These are phyloP conservation scores for Penicillium thymicola DNA, from an alignment of 2,329 filamentous ascomycete species.

Conservation along the genomic window DNA sequence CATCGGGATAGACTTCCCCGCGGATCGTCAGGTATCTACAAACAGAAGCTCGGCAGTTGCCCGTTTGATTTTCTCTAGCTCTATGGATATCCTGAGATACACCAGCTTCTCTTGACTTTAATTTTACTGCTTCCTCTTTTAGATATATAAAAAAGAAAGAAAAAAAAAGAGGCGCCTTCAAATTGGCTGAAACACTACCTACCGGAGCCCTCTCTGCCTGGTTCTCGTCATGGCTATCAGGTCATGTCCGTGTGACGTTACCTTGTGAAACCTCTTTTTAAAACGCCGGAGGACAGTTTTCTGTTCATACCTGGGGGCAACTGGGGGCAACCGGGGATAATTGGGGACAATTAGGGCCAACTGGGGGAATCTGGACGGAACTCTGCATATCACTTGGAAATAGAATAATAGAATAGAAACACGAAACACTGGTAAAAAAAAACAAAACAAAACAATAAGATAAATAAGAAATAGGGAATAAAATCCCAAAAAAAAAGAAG, in stretches of 20 bases:
- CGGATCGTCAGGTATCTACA: conserved; percentile 26
- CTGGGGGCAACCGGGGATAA: background rate
- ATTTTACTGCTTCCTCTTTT: background rate
- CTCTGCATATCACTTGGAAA: conserved; percentile 30
- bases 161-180: background rate
- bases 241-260: conserved; percentile 35
- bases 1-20: conserved; percentile 15
- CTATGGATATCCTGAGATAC: background rate
- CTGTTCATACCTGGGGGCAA: background rate
- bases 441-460: conserved; percentile 7
- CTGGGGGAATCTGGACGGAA: conserved; percentile 26
- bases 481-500: conserved; percentile 5
- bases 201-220: conserved; percentile 12
- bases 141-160: background rate
- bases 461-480: conserved; percentile 4
- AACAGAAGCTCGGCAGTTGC: conserved; percentile 31
- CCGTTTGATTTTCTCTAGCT: conserved; percentile 16
- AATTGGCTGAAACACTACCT: conserved; percentile 24
- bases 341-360: background rate
- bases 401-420: conserved; percentile 7
- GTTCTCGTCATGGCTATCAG: conserved; percentile 29
- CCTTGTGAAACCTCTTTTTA: conserved; percentile 37
- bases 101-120: background rate
- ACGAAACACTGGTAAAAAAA: conserved; percentile 1
- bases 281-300: conserved; percentile 17